phyloP scores from a whole-genome alignment of 495 filamentous ascomycete species.

The Sordaria brevicollis region DNA sequence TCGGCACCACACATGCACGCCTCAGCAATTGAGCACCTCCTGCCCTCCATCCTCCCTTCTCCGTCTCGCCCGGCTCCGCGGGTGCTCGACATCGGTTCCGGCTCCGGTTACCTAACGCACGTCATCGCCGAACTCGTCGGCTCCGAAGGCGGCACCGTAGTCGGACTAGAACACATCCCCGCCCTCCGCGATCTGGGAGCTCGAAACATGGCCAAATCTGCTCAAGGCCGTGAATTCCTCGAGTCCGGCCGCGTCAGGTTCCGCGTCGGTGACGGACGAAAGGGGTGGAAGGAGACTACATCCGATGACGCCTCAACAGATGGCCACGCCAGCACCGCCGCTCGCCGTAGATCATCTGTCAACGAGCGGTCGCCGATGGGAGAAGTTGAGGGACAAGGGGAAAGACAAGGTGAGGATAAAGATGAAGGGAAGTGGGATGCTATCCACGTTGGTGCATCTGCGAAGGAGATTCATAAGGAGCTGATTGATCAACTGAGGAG shows the following conservation, averaged over 20 bases:
- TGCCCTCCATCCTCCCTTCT: slow-evolving; percentile 45
- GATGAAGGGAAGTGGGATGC: slow-evolving; percentile 55
- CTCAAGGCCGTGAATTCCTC: slow-evolving; percentile 53
- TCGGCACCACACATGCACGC: slow-evolving; percentile 98
- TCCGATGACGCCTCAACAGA: neutral
- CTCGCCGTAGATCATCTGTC: neutral
- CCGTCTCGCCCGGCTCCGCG: slow-evolving; percentile 30
- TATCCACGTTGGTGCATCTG: slow-evolving; percentile 92
- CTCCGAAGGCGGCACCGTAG: slow-evolving; percentile 45
- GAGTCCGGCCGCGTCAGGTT: slow-evolving; percentile 55
- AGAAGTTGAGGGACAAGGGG: slow-evolving; percentile 11
- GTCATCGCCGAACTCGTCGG: slow-evolving; percentile 75
- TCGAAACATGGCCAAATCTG: slow-evolving; percentile 62
- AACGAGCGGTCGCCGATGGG: slow-evolving; percentile 9
- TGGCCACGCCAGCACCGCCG: slow-evolving; percentile 15
- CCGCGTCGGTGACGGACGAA: slow-evolving; percentile 69
- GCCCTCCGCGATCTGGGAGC: slow-evolving; percentile 63
- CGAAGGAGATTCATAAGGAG: slow-evolving; percentile 57
- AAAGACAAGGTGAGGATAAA: neutral
- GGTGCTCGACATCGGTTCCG: slow-evolving; percentile 84
- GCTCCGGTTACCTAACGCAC: slow-evolving; percentile 86
- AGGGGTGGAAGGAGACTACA: slow-evolving; percentile 49
- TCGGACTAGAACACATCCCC: slow-evolving; percentile 85
- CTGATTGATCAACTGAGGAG: slow-evolving; percentile 69
- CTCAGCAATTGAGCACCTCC: slow-evolving; percentile 56